A percentile compares a stretch with the other conserved stretches of the same genome.
Evolutionary conservation across 2,329 filamentous ascomycete genomes (phyloP).

Genomic region (Tolypocladium paradoxum): DNA sequence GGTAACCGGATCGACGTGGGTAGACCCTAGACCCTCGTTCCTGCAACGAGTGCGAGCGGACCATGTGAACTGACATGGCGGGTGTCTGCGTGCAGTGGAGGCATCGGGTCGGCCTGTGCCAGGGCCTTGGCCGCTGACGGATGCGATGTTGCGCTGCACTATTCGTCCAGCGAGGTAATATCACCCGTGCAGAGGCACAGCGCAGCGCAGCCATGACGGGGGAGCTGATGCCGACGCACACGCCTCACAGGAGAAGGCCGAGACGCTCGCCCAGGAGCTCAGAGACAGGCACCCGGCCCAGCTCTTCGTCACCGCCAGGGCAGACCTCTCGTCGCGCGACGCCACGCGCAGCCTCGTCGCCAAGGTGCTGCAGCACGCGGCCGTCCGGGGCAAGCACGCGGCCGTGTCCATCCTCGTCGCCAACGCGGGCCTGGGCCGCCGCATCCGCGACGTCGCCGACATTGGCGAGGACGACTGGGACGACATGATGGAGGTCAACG

Average conservation of each 20-base stretch:
- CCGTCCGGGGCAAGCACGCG: constrained; percentile 11
- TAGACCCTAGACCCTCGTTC: background rate
- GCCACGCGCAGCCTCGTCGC: constrained; percentile 13
- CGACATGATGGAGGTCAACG: constrained; percentile 22
- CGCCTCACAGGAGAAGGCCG: constrained; percentile 17
- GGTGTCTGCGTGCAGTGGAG: constrained; percentile 14
- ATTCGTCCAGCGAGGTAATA: constrained; percentile 19
- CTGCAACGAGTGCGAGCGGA: background rate
- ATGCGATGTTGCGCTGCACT: constrained; percentile 24
- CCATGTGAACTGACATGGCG: background rate
- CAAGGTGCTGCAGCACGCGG: constrained; percentile 7
- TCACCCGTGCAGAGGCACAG: too few species aligned
- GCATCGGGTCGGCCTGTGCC: constrained; percentile 22
- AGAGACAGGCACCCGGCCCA: constrained; percentile 12
- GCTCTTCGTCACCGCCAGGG: constrained; percentile 14
- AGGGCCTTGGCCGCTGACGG: constrained; percentile 21
- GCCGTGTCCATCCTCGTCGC: constrained; percentile 20
- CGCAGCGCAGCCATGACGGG: background rate
- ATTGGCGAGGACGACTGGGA: constrained; percentile 26
- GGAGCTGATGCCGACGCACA: background rate
- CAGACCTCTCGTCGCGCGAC: constrained; percentile 17
- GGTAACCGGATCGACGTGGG: constrained; percentile 21
- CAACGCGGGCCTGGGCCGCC: constrained; percentile 20
- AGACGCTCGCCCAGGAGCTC: constrained; percentile 16
- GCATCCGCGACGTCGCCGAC: constrained; percentile 20